A percentile compares a stretch with the other conserved stretches of the same genome.
These are phyloP conservation scores for Graphiopsis chlorocephala DNA, from an alignment of 2,329 filamentous ascomycete species.

Conservation along the genomic window DNA sequence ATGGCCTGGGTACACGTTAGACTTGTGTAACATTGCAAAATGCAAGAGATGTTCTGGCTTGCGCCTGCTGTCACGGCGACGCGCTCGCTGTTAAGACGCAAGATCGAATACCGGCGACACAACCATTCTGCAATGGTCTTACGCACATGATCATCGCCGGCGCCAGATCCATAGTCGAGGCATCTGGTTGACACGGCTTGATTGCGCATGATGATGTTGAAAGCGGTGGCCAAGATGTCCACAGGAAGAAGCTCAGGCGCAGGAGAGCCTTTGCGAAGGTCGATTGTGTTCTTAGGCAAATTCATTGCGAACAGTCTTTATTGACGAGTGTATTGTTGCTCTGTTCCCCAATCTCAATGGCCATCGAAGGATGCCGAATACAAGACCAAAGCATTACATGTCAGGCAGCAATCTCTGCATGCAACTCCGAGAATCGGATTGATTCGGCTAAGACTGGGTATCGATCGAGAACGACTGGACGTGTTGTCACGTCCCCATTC, in stretches of 20 bases:
- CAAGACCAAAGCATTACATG: not conserved
- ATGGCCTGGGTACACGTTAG: not conserved
- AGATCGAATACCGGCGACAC: not conserved
- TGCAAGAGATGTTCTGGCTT: slow-evolving; percentile 1
- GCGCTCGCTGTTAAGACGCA: not conserved
- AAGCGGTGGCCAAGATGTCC: not conserved
- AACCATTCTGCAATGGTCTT: not conserved
- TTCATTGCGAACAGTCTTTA: not conserved
- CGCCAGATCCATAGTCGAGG: not conserved
- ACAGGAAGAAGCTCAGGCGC: not conserved
- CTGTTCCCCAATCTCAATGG: not conserved
- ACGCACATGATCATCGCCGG: not conserved
- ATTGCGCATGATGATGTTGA: not conserved
- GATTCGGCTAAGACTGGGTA: not conserved
- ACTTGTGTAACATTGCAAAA: slow-evolving; percentile 5
- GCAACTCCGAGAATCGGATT: not conserved
- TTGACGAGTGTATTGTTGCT: not conserved
- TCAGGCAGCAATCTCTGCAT: not conserved
- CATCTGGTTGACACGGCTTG: not conserved
- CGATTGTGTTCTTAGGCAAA: not conserved
- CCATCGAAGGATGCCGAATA: not conserved
- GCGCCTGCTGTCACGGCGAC: not conserved
- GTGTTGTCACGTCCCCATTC: not conserved
- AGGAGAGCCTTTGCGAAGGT: not conserved
- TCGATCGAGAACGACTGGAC: not conserved